Conservation (phyloP, 352 stramenopile genomes). For the Phytopythium chamaehyphon region DNA sequence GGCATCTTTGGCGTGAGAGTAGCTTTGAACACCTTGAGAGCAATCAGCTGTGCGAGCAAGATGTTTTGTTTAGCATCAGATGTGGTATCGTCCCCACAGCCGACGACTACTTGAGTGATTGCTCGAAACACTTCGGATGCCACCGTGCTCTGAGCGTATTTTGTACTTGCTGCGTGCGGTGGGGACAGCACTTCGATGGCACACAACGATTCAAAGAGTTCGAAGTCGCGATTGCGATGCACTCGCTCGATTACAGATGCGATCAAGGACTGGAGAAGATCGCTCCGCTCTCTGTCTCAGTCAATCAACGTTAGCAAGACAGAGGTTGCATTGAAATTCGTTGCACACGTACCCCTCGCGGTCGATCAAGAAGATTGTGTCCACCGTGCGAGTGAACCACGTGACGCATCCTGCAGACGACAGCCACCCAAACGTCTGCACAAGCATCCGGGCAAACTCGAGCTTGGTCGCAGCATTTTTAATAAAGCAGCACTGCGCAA, state of each 20-base stretch:
- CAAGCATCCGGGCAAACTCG: slow-evolving; percentile 56
- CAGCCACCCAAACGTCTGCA: slow-evolving; percentile 55
- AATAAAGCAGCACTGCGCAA: slow-evolving; percentile 58
- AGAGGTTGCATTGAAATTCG: not conserved
- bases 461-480: slow-evolving; percentile 34
- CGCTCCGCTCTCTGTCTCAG: slow-evolving; percentile 31
- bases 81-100: not conserved
- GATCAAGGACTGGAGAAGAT: slow-evolving; percentile 38
- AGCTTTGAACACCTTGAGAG: slow-evolving; percentile 52
- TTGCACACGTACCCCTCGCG: slow-evolving; percentile 38
- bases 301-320: not conserved
- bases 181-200: slow-evolving; percentile 25
- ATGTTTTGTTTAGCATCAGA: slow-evolving; percentile 5
- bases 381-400: slow-evolving; percentile 47
- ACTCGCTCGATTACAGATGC: slow-evolving; percentile 34
- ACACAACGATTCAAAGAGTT: slow-evolving; percentile 52
- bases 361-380: slow-evolving; percentile 61
- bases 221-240: slow-evolving; percentile 33
- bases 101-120: slow-evolving; percentile 43
- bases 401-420: slow-evolving; percentile 35
- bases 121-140: slow-evolving; percentile 39
- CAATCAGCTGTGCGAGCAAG: slow-evolving; percentile 58
- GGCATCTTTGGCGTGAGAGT: slow-evolving; percentile 39
- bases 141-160: slow-evolving; percentile 32
- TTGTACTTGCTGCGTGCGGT: slow-evolving; percentile 23